Evolutionary conservation across 768 basidiomycete genomes (phyloP), one percentile per base, ranked within the genome.

Genomic region (Tephrocybe sp.): DNA sequence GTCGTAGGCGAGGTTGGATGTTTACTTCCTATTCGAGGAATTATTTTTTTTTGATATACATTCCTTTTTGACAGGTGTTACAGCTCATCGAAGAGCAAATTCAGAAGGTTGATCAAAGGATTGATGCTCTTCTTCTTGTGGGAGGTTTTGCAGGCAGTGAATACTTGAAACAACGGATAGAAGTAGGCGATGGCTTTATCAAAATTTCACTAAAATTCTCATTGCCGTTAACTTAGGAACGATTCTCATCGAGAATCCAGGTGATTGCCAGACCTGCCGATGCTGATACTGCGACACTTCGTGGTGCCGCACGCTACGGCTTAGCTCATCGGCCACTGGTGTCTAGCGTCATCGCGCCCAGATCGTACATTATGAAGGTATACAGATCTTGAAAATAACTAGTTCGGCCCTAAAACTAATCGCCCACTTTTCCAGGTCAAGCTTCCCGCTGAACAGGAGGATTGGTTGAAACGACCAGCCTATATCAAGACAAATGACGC

Each of bases 131-230:
- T 44, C 80, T 95, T 57, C 82, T 94, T 60, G 91, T 95, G 63
- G 92, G 92, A 68, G 92, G 92, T 46, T 95, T 95, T 66, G 86
- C 86, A 41, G 89, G 86, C 6, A 87, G 87, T 65, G 86, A 90
- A 63, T 93, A 95, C 67, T 73, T 93, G 55, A 90, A 87, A 69
- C 76, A 81, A 60, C 79, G 82, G 53, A 86, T 93, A 32, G 79
- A 91, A 76, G 89, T 85, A 44, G 52, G 79, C 71, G 35, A 42
- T 26, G 28, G 28, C 21, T 31, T 46, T 36, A 45, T 49, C 42
- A 53, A 36, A 47, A 36, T 35, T 45, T 36, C 48, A 52, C 46
- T 49, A 39, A 44, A 38, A 56, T 34, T 51, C 47, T 51, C 39
- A 35, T n/a, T n/a, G n/a, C 57, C 11, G 15, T 38, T 30, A 25